Conservation (phyloP, 1,284 basidiomycete genomes). For the Peniophora sp. region DNA sequence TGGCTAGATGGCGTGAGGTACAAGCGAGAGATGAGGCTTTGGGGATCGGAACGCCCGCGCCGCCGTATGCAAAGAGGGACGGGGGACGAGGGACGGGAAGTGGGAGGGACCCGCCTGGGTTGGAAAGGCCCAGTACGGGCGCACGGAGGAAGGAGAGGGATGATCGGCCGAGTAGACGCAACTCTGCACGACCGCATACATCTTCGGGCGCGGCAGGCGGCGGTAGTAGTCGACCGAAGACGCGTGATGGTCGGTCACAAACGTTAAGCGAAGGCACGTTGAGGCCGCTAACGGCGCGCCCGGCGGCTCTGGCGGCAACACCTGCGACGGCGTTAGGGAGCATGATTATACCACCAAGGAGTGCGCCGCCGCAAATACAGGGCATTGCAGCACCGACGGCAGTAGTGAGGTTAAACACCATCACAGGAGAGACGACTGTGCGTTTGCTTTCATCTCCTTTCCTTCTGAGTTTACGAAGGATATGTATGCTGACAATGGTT, state of each 20-base stretch:
- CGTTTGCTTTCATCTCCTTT: constrained; percentile 1
- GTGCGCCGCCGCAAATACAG: constrained; percentile 13
- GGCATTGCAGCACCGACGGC: constrained; percentile 6
- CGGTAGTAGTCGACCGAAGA: neutral
- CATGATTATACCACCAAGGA: constrained; percentile 2
- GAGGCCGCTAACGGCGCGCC: constrained; percentile 13
- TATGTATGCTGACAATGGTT: too few relatives aligned
- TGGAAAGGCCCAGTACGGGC: neutral
- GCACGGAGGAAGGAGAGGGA: neutral
- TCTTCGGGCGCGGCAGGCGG: neutral
- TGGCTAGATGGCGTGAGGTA: constrained; percentile 36
- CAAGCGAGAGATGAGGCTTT: too few relatives aligned
- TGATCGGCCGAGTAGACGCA: neutral
- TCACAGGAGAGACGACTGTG: constrained; percentile 6
- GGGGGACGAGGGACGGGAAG: too few relatives aligned
- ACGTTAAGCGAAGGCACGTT: constrained; percentile 3
- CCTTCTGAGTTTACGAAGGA: too few relatives aligned
- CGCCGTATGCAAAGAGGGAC: too few relatives aligned
- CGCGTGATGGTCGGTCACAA: neutral
- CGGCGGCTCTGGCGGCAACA: constrained; percentile 9
- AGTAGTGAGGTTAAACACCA: constrained; percentile 6
- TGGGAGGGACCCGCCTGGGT: too few relatives aligned
- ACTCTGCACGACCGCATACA: neutral
- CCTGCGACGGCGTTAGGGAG: neutral
- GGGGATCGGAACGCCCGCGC: too few relatives aligned